Evolutionary conservation across 192 early-diverging fungal genomes (phyloP), one percentile per base, ranked within the genome.

Genomic region (Obelidium mucronatum): DNA sequence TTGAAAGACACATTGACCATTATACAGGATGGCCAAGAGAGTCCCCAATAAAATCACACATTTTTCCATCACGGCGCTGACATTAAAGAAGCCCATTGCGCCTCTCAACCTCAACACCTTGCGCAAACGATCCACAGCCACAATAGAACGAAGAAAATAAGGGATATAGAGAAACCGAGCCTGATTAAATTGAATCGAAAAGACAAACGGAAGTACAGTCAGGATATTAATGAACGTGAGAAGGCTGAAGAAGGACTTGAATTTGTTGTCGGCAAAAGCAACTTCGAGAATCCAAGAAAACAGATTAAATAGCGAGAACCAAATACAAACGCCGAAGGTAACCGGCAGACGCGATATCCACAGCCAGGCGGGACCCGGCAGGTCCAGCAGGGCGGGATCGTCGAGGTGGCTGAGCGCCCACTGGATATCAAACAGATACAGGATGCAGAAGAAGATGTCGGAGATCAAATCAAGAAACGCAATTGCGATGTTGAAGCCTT

Each of bases 1-100:
- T 22, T 90, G 83, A 63, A 92, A 91, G 19, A 83, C 80, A 17
- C 89, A 87, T 73, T 88, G 76, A n/a, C 84, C 90, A 67, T 89
- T 84, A 56, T 91, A 93, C 13, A 91, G 19, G 40, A 91, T 79
- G 1, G 79, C 78, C 11, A 88, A 52, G 52, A 91, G 67, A 30
- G 86, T 87, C 8, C 80, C 75, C 40, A 90, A 75, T 17, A 93
- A 76, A 17, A 85, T 75, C 40, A 90, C 80, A 5, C 89, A 40
- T 61, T 88, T 89, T 58, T 85, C 84, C 13, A 81, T 83, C 35
- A 89, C 76, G 22, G 48, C 62, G 52, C 59, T 54, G 15, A 85
- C 63, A 22, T 79, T 71, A 1, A 79, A 5, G 37, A 22, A 28
- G 5, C 5, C 0, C 66, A 61, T 68, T 34, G 33, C 58, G 15